Conservation (phyloP, 2,329 filamentous ascomycete species). For the Apiospora arundinis region DNA sequence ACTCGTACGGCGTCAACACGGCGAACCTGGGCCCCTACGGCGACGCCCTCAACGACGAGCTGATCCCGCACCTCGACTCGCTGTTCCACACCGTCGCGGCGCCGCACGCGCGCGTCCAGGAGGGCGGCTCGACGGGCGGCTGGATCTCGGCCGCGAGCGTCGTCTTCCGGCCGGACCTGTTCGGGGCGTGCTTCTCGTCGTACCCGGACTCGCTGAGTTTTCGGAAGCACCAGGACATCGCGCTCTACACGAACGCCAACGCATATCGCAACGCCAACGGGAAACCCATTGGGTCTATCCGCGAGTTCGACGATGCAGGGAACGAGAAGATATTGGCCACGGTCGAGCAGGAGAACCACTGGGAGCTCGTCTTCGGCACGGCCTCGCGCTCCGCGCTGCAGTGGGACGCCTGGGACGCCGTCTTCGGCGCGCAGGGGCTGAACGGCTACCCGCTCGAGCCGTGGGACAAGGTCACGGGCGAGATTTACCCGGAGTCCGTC, state of each 20-base stretch:
- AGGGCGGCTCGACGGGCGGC: conserved; percentile 33
- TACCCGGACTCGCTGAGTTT: conserved; percentile 34
- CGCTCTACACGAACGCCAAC: conserved; percentile 31
- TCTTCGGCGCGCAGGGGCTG: conserved; percentile 32
- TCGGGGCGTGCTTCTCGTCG: conserved; percentile 34
- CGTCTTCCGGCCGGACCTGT: conserved; percentile 33
- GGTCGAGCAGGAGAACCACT: conserved; percentile 33
- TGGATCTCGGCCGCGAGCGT: conserved; percentile 32
- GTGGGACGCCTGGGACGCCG: conserved; percentile 34
- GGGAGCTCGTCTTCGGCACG: conserved; percentile 34
- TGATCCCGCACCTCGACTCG: conserved; percentile 32
- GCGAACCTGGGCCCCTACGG: conserved; percentile 33
- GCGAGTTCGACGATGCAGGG: conserved; percentile 22
- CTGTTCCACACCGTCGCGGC: conserved; percentile 31
- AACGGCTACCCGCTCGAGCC: conserved; percentile 33
- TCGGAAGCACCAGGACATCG: conserved; percentile 31
- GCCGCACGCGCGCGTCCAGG: conserved; percentile 32
- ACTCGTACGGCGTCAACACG: conserved; percentile 34
- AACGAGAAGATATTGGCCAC: conserved; percentile 27
- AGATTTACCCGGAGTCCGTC: conserved; percentile 31
- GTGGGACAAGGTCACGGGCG: conserved; percentile 35
- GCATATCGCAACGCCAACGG: conserved; percentile 29
- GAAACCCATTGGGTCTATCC: conserved; percentile 28
- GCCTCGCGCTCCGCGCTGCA: conserved; percentile 31
- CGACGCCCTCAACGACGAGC: conserved; percentile 33